Conservation (phyloP, 495 filamentous ascomycete genomes). For the Penicillium maclennaniae region DNA sequence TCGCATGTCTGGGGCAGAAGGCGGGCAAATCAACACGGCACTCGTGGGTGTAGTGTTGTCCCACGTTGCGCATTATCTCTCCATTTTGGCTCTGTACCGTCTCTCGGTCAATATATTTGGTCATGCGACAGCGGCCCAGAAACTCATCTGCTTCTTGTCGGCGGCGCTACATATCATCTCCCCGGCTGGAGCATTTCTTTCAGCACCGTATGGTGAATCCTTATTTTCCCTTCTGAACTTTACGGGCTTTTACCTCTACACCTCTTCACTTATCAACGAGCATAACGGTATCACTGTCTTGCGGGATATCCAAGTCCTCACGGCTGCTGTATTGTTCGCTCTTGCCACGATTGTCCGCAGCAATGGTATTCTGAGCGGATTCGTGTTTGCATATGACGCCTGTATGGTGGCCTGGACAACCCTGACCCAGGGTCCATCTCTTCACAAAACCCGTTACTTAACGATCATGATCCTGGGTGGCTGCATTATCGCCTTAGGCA, state of each 20-base stretch:
- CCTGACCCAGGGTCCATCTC: conserved; percentile 24
- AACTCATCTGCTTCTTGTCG: conserved; percentile 58
- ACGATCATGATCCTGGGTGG: conserved; percentile 61
- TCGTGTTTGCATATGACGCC: conserved; percentile 62
- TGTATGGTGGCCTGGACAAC: conserved; percentile 28
- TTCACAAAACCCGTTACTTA: conserved; percentile 40
- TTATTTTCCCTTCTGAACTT: conserved; percentile 77
- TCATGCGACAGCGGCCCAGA: conserved; percentile 21
- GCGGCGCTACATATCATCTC: conserved; percentile 75
- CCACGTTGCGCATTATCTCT: conserved; percentile 68
- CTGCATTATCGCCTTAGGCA: conserved; percentile 59
- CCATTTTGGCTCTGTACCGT: conserved; percentile 65
- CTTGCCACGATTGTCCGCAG: conserved; percentile 72
- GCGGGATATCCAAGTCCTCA: conserved; percentile 49
- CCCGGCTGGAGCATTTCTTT: conserved; percentile 86
- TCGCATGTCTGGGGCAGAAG: conserved; percentile 18
- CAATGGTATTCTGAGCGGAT: conserved; percentile 83
- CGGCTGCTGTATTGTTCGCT: conserved; percentile 65
- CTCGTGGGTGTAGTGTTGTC: conserved; percentile 61
- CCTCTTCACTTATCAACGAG: conserved; percentile 46
- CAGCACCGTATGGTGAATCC: conserved; percentile 80
- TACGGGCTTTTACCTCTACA: conserved; percentile 65
- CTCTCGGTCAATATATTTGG: conserved; percentile 42
- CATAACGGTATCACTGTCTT: conserved; percentile 12
- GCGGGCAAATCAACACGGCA: conserved; percentile 28